Conservation (phyloP, 305 asterid genomes). For the Euphrasia arctica region DNA sequence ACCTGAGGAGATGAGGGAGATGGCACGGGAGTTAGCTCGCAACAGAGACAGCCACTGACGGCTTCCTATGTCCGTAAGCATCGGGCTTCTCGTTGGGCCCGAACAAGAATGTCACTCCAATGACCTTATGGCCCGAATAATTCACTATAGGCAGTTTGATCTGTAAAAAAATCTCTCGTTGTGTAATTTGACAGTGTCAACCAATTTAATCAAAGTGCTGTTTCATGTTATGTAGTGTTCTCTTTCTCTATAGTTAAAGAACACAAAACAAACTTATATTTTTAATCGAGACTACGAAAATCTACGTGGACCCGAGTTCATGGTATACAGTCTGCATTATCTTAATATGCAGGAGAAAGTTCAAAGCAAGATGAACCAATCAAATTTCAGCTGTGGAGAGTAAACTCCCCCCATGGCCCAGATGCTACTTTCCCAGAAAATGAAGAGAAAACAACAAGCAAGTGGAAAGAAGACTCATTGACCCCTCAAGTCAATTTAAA, state of each 20-base stretch:
- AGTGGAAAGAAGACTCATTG: slow-evolving; percentile 14
- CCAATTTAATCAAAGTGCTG: not conserved
- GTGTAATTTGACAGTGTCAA: not conserved
- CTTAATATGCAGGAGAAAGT: not conserved
- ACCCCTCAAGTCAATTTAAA: slow-evolving; percentile 23
- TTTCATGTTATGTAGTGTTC: not conserved
- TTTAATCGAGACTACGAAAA: no score
- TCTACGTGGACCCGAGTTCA: no score
- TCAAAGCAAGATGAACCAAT: not conserved
- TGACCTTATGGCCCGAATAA: not conserved
- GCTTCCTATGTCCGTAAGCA: not conserved
- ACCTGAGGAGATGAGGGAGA: slow-evolving; percentile 88
- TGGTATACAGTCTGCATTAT: no score
- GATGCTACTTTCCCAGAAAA: slow-evolving; percentile 21
- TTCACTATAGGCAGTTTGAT: not conserved
- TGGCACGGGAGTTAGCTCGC: slow-evolving; percentile 77
- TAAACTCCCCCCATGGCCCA: not conserved
- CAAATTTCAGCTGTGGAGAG: slow-evolving; percentile 20
- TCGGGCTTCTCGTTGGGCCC: not conserved
- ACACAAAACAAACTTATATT: no score
- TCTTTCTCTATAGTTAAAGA: not conserved
- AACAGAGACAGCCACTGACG: slow-evolving; percentile 48
- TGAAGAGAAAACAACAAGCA: slow-evolving; percentile 17
- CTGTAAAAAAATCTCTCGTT: not conserved
- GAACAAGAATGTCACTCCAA: not conserved